Evolutionary conservation across 2,329 filamentous ascomycete species (phyloP).

Genomic region (Penicillium capsulatum): DNA sequence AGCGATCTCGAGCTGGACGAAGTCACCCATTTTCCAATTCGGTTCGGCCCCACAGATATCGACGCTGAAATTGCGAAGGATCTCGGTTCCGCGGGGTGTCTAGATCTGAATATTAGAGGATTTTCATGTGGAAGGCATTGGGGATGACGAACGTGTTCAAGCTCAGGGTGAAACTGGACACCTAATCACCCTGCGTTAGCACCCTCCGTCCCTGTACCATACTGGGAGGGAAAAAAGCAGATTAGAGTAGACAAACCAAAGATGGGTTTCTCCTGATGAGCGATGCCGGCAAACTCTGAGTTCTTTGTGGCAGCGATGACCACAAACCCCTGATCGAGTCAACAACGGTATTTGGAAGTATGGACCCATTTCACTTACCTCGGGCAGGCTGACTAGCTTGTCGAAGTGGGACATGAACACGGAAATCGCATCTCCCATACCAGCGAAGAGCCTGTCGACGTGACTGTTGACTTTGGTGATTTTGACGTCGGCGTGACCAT

Average conservation of each 20-base stretch:
- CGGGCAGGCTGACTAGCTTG: constrained; percentile 71
- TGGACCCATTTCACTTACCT: constrained; percentile 2
- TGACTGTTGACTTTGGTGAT: constrained; percentile 56
- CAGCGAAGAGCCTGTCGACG: constrained; percentile 74
- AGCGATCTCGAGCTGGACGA: constrained; percentile 72
- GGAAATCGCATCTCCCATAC: constrained; percentile 64
- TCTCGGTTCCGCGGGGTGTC: constrained; percentile 57
- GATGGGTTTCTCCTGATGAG: constrained; percentile 57
- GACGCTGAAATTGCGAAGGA: constrained; percentile 80
- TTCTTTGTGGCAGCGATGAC: constrained; percentile 72
- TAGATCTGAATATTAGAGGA: constrained; percentile 11
- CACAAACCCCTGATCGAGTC: constrained; percentile 54
- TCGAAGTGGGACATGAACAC: constrained; percentile 89
- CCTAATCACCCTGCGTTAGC: constrained; percentile 29
- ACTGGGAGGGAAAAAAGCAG: neutral
- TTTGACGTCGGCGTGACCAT: constrained; percentile 65
- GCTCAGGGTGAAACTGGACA: constrained; percentile 87
- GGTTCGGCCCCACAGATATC: constrained; percentile 71
- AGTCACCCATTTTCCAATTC: constrained; percentile 83
- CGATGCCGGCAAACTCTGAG: constrained; percentile 70
- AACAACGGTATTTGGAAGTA: constrained; percentile 1
- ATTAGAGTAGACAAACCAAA: constrained; percentile 49
- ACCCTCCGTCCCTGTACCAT: neutral
- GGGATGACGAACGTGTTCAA: constrained; percentile 45
- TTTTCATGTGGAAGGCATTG: neutral